Conservation (phyloP, 2,329 filamentous ascomycete species). For the Pleurostoma richardsiae region DNA sequence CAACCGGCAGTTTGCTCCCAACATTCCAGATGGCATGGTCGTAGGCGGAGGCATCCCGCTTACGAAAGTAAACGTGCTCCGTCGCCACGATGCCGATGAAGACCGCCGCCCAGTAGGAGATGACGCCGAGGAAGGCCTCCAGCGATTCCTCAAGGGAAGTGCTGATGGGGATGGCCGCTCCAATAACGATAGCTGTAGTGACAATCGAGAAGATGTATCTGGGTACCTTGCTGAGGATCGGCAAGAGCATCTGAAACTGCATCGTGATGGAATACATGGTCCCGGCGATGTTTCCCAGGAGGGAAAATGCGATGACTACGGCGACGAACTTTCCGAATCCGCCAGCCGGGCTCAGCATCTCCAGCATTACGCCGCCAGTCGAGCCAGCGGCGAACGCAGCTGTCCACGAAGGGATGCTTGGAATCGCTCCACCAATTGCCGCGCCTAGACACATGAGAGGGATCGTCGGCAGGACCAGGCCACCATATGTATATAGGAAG, state of each 20-base stretch:
- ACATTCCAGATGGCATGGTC: conserved; percentile 42
- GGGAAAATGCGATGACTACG: conserved; percentile 28
- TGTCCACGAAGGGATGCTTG: background rate
- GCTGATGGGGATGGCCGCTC: background rate
- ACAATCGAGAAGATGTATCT: conserved; percentile 2
- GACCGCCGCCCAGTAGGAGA: conserved; percentile 51
- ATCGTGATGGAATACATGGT: conserved; percentile 32
- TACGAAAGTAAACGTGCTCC: conserved; percentile 44
- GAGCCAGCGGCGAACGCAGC: background rate
- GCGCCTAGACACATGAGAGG: background rate
- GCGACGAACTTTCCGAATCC: conserved; percentile 27
- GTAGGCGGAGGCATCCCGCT: conserved; percentile 35
- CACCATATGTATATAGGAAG: background rate
- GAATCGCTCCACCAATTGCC: background rate
- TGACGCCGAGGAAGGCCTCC: conserved; percentile 4
- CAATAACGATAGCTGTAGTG: conserved; percentile 1
- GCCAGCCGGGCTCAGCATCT: conserved; percentile 1
- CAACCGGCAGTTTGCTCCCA: conserved; percentile 34
- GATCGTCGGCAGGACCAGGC: background rate
- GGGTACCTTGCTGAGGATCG: background rate
- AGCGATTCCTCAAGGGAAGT: background rate
- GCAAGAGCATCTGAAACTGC: conserved; percentile 17
- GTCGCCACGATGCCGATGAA: conserved; percentile 43
- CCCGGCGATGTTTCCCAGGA: conserved; percentile 30
- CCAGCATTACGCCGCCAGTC: background rate